phyloP scores from a whole-genome alignment of 2,329 filamentous ascomycete species.

The Plectosphaerella sp. region DNA sequence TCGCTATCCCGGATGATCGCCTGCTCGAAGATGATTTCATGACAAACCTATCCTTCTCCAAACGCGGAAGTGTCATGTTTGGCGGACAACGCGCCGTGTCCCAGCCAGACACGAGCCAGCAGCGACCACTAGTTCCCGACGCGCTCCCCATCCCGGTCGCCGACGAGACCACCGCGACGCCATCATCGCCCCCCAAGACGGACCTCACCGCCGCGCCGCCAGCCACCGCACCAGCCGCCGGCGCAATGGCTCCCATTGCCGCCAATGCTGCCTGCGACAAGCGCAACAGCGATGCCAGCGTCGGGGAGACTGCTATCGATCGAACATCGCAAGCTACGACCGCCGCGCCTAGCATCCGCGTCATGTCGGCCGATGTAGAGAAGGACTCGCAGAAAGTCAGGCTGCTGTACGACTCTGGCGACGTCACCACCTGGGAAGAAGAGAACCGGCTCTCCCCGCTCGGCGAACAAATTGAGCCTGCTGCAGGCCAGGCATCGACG shows the following conservation, averaged over 20 bases:
- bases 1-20: slow-evolving; percentile 50
- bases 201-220: background rate
- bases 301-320: slow-evolving; percentile 12
- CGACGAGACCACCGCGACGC: background rate
- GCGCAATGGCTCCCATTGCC: slow-evolving; percentile 2
- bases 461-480: slow-evolving; percentile 43
- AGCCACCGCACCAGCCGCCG: slow-evolving; percentile 3
- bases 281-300: slow-evolving; percentile 1
- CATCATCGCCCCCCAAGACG: background rate
- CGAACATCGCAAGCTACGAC: slow-evolving; percentile 6
- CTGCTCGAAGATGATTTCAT: slow-evolving; percentile 56
- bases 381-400: slow-evolving; percentile 64
- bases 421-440: slow-evolving; percentile 48
- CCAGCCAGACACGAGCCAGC: slow-evolving; percentile 1
- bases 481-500: slow-evolving; percentile 41
- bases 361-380: slow-evolving; percentile 52
- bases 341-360: slow-evolving; percentile 41
- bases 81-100: slow-evolving; percentile 26
- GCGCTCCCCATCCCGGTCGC: slow-evolving; percentile 5
- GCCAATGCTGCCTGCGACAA: background rate
- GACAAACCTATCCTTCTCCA: slow-evolving; percentile 54
- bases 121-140: slow-evolving; percentile 3
- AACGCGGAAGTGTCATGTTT: slow-evolving; percentile 60
- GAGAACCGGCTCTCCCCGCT: slow-evolving; percentile 40
- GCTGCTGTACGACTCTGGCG: slow-evolving; percentile 58